Base-by-base conservation (phyloP, 2,329 filamentous ascomycete genomes). In the Diplodia seriata region DNA sequence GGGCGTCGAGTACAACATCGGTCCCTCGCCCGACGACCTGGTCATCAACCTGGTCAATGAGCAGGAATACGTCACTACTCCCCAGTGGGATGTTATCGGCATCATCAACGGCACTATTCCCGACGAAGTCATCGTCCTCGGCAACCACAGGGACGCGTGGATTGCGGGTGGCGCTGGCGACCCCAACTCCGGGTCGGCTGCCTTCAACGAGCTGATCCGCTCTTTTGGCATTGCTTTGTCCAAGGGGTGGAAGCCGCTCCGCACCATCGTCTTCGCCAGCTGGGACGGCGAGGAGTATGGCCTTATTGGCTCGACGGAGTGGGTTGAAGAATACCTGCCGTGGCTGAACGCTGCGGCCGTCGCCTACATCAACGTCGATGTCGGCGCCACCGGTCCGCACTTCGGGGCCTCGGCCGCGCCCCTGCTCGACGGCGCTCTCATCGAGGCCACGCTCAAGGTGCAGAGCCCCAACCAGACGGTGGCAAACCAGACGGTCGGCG, bases 141-240 rank as follows among this genome's bases (percentile, higher is more conserved):
- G 94, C n/a, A 97, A 97, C 75, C 94, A 97, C 75, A 88, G 93
- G 40, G 93, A 97, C 79, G 92, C 94, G 0, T 96, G 92, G 92
- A 90, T 94, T 73, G 89, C 90, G 23, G 92, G 92, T n/a, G 66
- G 92, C 29, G 91, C 91, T 18, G 91, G 85, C 14, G 92, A 96
- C 73, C 92, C 92, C 1, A 94, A 94, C 81, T 91, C 90, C 70
- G 92, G 92, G 70, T 93, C 90, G 18, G 91, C 92, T 4, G 87
- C 90, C 0, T 78, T 96, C 54, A 93, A 93, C 71, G 92, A 96
- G 73, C 88, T 94, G 1, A 86, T 94, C 62, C 87, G 91, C 65
- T 88, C 88, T 61, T 92, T 95, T 71, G 91, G 91, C 29, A 82
- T 87, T 69, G 91, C 92, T 7, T 77, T 93, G 2, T 84, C 88